Percentiles rank a stretch among this genome's conserved stretches.
Evolutionary conservation across 2,329 filamentous ascomycete species (phyloP).

Genomic region (Fusarium camptoceras): DNA sequence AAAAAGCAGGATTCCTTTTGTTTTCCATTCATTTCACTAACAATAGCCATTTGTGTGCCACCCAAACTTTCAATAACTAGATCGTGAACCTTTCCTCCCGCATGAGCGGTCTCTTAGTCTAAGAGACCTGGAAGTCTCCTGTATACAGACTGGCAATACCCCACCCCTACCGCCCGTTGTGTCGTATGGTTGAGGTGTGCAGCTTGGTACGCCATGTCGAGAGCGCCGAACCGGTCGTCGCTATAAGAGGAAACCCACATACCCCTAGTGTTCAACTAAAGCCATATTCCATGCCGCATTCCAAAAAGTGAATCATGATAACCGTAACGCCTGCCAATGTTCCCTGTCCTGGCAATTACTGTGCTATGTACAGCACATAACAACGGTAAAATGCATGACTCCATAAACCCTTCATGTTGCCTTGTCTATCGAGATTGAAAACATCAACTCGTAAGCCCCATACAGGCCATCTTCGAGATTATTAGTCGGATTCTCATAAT

Average conservation of each 20-base stretch:
- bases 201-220: constrained; percentile 14
- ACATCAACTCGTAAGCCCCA: constrained; percentile 22
- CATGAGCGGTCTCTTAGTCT: constrained; percentile 47
- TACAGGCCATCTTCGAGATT: constrained; percentile 20
- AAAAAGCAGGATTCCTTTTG: constrained; percentile 24
- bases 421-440: constrained; percentile 19
- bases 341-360: constrained; percentile 27
- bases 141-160: constrained; percentile 16
- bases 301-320: constrained; percentile 36
- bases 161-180: constrained; percentile 7
- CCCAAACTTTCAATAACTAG: constrained; percentile 16
- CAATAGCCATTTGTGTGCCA: not conserved
- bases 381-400: constrained; percentile 18
- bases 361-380: constrained; percentile 19
- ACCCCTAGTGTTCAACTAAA: constrained; percentile 14
- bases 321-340: constrained; percentile 34
- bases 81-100: constrained; percentile 40
- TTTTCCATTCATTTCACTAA: constrained; percentile 23
- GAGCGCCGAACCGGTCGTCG: constrained; percentile 28
- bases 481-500: constrained; percentile 39
- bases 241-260: constrained; percentile 19
- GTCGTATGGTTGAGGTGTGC: constrained; percentile 4
- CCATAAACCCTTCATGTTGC: constrained; percentile 31
- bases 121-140: constrained; percentile 44
- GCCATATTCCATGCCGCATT: constrained; percentile 19